These are phyloP conservation scores for Globisporangium paroecandrum DNA, from an alignment of 352 stramenopile species.

Conservation along the genomic window DNA sequence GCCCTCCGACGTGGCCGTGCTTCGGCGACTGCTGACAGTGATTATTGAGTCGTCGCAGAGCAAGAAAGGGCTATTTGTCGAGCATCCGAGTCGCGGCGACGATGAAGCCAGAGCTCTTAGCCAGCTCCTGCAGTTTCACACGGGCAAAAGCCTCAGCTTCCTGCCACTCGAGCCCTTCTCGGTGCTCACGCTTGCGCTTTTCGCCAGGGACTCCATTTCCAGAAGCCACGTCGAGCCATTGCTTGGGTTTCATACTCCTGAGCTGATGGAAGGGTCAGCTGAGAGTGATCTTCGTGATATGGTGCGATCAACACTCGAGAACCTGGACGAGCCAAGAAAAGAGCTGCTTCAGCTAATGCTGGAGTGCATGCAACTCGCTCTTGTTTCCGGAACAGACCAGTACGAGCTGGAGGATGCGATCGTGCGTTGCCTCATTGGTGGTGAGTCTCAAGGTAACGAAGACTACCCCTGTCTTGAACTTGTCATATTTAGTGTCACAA, in stretches of 20 bases:
- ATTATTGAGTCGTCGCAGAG: slow-evolving; percentile 14
- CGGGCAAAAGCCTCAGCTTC: slow-evolving; percentile 12
- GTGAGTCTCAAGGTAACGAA: neutral
- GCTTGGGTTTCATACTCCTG: neutral
- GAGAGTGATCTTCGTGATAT: neutral
- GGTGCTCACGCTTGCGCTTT: slow-evolving; percentile 5
- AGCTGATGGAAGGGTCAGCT: neutral
- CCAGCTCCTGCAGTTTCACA: slow-evolving; percentile 7
- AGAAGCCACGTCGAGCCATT: neutral
- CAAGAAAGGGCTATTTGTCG: slow-evolving; percentile 14
- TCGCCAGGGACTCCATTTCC: slow-evolving; percentile 2
- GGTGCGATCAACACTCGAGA: neutral
- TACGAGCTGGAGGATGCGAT: neutral
- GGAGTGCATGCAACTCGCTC: slow-evolving; percentile 3
- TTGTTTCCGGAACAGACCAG: slow-evolving; percentile 5
- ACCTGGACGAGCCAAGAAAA: neutral
- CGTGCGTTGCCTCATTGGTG: neutral
- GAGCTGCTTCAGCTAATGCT: slow-evolving; percentile 1
- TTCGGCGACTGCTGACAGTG: slow-evolving; percentile 8
- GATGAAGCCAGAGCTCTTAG: slow-evolving; percentile 5
- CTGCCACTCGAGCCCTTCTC: slow-evolving; percentile 20
- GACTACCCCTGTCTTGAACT: neutral
- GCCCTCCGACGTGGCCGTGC: neutral
- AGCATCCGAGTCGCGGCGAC: slow-evolving; percentile 1
- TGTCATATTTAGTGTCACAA: neutral